Evolutionary conservation across 306 rosid genomes (phyloP).

Genomic region (Bauhinia variegata): DNA sequence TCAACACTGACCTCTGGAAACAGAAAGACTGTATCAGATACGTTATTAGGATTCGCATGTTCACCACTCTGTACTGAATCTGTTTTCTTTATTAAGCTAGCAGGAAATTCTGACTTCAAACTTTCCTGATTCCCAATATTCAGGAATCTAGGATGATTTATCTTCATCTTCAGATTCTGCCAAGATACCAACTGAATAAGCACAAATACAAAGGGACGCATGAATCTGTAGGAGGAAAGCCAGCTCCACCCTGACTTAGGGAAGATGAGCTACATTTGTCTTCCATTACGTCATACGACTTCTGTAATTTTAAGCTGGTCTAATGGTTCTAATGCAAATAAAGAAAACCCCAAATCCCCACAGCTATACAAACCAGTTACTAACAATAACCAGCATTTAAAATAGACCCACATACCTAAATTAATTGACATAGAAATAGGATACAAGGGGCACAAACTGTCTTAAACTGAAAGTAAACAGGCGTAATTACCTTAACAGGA

Average conservation of each 20-base stretch:
- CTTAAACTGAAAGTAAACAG: not conserved
- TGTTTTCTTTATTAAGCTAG: slow-evolving; percentile 64
- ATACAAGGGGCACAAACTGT: not conserved
- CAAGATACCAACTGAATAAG: slow-evolving; percentile 36
- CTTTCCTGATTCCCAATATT: slow-evolving; percentile 66
- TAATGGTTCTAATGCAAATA: slow-evolving; percentile 26
- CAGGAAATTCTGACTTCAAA: slow-evolving; percentile 65
- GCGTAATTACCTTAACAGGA: slow-evolving; percentile 71
- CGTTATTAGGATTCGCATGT: slow-evolving; percentile 39
- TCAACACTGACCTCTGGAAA: slow-evolving; percentile 82
- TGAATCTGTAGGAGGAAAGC: slow-evolving; percentile 34
- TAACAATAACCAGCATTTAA: slow-evolving; percentile 12
- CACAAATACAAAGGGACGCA: slow-evolving; percentile 31
- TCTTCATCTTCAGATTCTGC: slow-evolving; percentile 94
- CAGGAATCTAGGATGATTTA: slow-evolving; percentile 86
- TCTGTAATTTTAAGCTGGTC: slow-evolving; percentile 5
- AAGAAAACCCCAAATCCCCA: slow-evolving; percentile 2
- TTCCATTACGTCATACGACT: slow-evolving; percentile 6
- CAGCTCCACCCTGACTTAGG: slow-evolving; percentile 22
- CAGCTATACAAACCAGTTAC: slow-evolving; percentile 6
- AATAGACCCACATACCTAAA: not conserved
- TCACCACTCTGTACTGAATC: slow-evolving; percentile 42
- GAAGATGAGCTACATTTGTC: slow-evolving; percentile 20
- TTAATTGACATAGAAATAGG: slow-evolving; percentile 4
- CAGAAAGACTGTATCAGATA: slow-evolving; percentile 61